Evolutionary conservation across 176 grass and related monocot genomes (phyloP).

Genomic region (Poa pratensis): DNA sequence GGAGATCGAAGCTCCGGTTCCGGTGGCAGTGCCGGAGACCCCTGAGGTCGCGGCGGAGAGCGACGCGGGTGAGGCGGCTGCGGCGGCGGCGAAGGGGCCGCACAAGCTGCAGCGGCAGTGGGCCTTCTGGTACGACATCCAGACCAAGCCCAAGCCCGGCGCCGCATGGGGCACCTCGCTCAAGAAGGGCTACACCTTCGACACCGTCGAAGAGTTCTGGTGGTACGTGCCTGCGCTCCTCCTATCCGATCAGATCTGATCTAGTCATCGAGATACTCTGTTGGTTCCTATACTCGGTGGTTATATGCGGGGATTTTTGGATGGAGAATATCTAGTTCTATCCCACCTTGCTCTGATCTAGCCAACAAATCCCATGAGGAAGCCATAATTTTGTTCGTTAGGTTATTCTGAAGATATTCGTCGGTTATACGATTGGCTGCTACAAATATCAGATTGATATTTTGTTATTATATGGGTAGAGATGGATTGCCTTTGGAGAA

Average conservation of each 20-base stretch:
- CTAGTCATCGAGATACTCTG: constrained; percentile 26
- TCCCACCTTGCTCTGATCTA: background rate
- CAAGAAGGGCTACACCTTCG: constrained; percentile 91
- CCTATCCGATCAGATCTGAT: constrained; percentile 39
- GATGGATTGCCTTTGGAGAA: background rate
- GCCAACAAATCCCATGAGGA: background rate
- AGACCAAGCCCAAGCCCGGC: constrained; percentile 88
- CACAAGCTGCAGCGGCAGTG: constrained; percentile 90
- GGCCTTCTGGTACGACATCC: constrained; percentile 98
- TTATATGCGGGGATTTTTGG: background rate
- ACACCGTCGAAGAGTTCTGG: constrained; percentile 97
- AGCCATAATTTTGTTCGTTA: background rate
- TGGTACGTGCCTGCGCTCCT: constrained; percentile 44
- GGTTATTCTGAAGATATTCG: background rate
- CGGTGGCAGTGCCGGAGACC: background rate
- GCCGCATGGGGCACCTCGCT: constrained; percentile 92
- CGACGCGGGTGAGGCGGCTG: background rate
- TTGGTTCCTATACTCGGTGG: background rate
- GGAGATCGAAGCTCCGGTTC: constrained; percentile 37
- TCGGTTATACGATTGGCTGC: background rate
- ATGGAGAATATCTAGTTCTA: background rate
- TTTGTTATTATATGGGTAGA: background rate
- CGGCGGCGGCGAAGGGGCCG: constrained; percentile 37
- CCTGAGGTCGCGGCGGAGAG: constrained; percentile 30
- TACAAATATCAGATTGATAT: constrained; percentile 16